Evolutionary conservation across 1,284 basidiomycete genomes (phyloP).

Genomic region (Cryptococcus sp.): DNA sequence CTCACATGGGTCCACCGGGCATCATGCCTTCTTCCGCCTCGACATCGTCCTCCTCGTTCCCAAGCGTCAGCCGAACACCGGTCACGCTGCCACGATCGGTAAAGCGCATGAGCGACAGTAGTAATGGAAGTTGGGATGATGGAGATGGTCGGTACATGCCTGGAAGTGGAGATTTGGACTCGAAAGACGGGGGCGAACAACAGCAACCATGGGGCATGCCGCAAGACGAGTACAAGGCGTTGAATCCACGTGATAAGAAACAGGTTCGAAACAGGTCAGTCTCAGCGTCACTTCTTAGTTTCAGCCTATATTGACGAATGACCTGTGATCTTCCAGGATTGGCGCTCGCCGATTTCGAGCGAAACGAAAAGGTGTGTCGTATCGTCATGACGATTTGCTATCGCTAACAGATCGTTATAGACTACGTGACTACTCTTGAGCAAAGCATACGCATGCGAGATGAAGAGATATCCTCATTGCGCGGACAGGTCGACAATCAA

Average conservation of each 20-base stretch:
- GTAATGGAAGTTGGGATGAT: constrained; percentile 19
- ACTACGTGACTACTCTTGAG: constrained; percentile 35
- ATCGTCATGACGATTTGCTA: too few relatives aligned
- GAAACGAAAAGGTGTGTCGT: constrained; percentile 47
- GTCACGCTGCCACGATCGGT: constrained; percentile 11
- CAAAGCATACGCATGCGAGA: constrained; percentile 16
- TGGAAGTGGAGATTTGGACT: constrained; percentile 12
- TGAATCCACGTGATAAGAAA: constrained; percentile 49
- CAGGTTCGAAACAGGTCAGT: constrained; percentile 46
- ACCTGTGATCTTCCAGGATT: constrained; percentile 22
- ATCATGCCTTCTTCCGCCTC: constrained; percentile 17
- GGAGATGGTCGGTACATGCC: constrained; percentile 2
- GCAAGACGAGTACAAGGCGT: constrained; percentile 46
- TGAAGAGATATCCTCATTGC: constrained; percentile 26
- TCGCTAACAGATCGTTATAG: constrained; percentile 10
- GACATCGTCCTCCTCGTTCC: constrained; percentile 25
- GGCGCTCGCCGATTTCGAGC: constrained; percentile 47
- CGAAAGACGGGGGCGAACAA: constrained; percentile 7
- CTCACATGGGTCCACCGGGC: constrained; percentile 16
- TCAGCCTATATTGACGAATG: too few relatives aligned
- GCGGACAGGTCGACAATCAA: constrained; percentile 26
- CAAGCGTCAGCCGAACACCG: constrained; percentile 13
- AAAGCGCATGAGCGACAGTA: constrained; percentile 21
- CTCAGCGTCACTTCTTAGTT: not conserved
- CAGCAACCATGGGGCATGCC: constrained; percentile 51